Evolutionary conservation across 192 early-diverging fungal species (phyloP), one percentile per base, ranked within the genome.

Genomic region (Lobosporangium transversale): DNA sequence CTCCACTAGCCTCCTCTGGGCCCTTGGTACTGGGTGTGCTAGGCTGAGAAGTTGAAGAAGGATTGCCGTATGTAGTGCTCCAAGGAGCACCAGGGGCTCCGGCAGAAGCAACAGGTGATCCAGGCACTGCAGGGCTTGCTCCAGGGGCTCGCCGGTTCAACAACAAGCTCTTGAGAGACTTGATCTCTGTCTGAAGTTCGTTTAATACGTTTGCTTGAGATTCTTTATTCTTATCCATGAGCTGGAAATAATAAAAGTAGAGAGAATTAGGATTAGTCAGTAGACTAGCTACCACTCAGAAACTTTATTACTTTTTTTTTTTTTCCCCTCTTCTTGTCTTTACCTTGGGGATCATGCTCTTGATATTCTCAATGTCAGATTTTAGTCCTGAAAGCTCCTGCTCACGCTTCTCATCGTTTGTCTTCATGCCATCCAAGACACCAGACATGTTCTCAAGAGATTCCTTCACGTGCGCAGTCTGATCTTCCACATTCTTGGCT

Each of bases 181-280:
- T 97, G 78, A 99, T 88, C 78, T 99, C 97, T 23, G 85, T 86
- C 81, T 99, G 97, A 23, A 99, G 84, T 33, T 98, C 95, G 31
- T 80, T 76, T 56, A 95, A 68, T 11, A 89, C 80, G 40, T 82
- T 78, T 8, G 78, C 70, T 67, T 95, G 91, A 9, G 87, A 81
- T 30, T 93, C 90, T 61, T 91, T 93, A 53, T 80, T 84, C 59
- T 88, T 87, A 32, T 94, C 90, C 65, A 95, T 75, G 58, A 94
- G 62, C 89, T 93, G 69, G 47, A 21, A 32, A 15, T 47, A 20
- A 44, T n/a, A 37, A 58, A 33, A 11, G n/a, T n/a, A n/a, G n/a
- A n/a, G n/a, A n/a, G n/a, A n/a, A n/a, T n/a, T n/a, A n/a, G n/a
- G n/a, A n/a, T n/a, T n/a, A n/a, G n/a, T n/a, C n/a, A n/a, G n/a